phyloP scores from a whole-genome alignment of 1,284 basidiomycete species.

The Cutaneotrichosporon dermatis region DNA sequence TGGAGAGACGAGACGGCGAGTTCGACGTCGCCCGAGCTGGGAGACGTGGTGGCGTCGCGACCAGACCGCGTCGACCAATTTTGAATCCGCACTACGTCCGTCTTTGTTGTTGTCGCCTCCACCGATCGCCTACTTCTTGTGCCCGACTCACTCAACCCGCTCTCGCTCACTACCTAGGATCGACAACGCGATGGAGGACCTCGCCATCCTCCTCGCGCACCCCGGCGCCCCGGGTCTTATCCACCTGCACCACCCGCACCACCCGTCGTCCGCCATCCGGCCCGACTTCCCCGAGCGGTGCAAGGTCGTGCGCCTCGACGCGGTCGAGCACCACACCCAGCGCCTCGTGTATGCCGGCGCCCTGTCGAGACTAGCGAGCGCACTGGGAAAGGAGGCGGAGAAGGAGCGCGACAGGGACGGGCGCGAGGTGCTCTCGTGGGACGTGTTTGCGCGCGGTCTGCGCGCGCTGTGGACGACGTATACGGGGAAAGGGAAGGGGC shows the following conservation, averaged over 20 bases:
- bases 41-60: too few species aligned
- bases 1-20: too few species aligned
- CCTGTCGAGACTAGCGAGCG: slow-evolving; percentile 57
- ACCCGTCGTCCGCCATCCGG: slow-evolving; percentile 45
- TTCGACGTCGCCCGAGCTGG: too few species aligned
- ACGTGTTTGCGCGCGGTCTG: slow-evolving; percentile 64
- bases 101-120: not conserved
- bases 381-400: slow-evolving; percentile 35
- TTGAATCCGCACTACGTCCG: not conserved
- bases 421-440: slow-evolving; percentile 58
- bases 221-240: slow-evolving; percentile 61
- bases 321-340: slow-evolving; percentile 61
- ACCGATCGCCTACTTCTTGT: too few species aligned
- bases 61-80: not conserved
- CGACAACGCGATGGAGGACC: slow-evolving; percentile 14
- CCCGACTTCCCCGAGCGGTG: slow-evolving; percentile 45
- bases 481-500: slow-evolving; percentile 25
- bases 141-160: not conserved
- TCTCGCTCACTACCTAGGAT: not conserved
- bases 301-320: slow-evolving; percentile 55
- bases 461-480: slow-evolving; percentile 35
- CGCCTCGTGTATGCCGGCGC: slow-evolving; percentile 65
- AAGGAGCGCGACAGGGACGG: slow-evolving; percentile 19
- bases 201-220: slow-evolving; percentile 55
- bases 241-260: slow-evolving; percentile 61